Conservation (phyloP, 2,329 filamentous ascomycete species). For the Fusarium sp. region DNA sequence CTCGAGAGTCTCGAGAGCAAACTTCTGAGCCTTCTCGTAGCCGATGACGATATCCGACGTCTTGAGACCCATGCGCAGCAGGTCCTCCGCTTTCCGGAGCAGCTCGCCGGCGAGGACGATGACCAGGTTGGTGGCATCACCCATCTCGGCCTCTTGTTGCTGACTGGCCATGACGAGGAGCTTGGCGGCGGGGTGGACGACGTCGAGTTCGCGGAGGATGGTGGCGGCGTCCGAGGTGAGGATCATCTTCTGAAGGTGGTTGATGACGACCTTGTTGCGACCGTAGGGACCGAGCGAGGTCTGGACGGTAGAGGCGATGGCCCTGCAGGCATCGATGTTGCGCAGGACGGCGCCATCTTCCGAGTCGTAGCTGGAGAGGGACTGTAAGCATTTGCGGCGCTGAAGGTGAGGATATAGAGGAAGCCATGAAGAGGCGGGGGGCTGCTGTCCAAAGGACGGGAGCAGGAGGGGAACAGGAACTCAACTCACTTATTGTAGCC, state of each 20-base stretch:
- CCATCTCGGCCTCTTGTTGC: conserved; percentile 99
- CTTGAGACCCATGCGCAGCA: conserved; percentile 96
- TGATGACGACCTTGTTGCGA: conserved; percentile 99
- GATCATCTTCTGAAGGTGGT: conserved; percentile 99
- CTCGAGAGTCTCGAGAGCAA: conserved; percentile 86
- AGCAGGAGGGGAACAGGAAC: conserved; percentile 46
- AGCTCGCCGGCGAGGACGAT: conserved; percentile 96
- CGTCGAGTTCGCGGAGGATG: conserved; percentile 96
- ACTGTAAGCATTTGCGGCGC: not conserved
- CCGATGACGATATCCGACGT: conserved; percentile 97
- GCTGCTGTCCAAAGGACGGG: conserved; percentile 35
- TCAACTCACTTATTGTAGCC: conserved; percentile 95
- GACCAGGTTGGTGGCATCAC: conserved; percentile 97
- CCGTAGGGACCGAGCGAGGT: conserved; percentile 97
- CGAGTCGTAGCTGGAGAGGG: conserved; percentile 82
- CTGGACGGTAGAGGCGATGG: conserved; percentile 95
- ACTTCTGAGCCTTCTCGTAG: conserved; percentile 94
- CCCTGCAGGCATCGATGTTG: conserved; percentile 98
- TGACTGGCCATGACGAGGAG: conserved; percentile 98
- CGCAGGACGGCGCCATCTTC: conserved; percentile 99
- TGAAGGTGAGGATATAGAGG: conserved; percentile 6
- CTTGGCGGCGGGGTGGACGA: conserved; percentile 98
- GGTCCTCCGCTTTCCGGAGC: conserved; percentile 95
- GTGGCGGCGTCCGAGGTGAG: conserved; percentile 97
- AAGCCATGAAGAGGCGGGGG: conserved; percentile 44